These are phyloP conservation scores for Phaffomyces opuntiae DNA, from an alignment of 805 yeast species.

Conservation along the genomic window DNA sequence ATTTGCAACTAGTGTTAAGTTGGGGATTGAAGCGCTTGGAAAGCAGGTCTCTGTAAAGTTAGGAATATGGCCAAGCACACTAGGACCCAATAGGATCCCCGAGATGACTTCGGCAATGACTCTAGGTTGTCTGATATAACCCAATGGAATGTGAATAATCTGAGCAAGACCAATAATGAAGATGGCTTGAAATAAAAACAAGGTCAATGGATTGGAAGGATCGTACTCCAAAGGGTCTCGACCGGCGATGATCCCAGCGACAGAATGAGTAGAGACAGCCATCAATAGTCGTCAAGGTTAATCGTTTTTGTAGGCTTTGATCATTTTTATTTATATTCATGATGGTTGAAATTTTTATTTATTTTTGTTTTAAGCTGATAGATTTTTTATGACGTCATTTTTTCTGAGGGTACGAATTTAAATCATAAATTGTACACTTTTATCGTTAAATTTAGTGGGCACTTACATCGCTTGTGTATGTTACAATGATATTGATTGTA, in stretches of 20 bases:
- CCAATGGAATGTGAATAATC: conserved; percentile 51
- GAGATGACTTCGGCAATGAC: conserved; percentile 79
- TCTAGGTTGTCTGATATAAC: conserved; percentile 61
- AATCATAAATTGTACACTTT: no score
- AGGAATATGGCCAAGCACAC: conserved; percentile 68
- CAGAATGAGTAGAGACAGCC: conserved; percentile 28
- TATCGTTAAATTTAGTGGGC: no score
- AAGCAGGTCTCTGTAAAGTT: conserved; percentile 58
- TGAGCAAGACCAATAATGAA: conserved; percentile 56
- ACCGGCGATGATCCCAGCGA: conserved; percentile 70
- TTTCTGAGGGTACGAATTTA: no score
- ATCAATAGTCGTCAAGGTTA: background rate
- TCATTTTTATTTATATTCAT: no score
- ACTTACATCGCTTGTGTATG: no score
- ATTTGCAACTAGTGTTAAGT: conserved; percentile 62
- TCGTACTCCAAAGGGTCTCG: conserved; percentile 59
- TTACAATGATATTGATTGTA: no score
- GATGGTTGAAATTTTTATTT: no score
- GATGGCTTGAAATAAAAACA: conserved; percentile 65
- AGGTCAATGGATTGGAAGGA: conserved; percentile 52
- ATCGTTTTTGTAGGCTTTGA: no score
- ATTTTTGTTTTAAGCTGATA: no score
- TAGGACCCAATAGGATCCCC: conserved; percentile 70
- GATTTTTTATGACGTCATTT: no score
- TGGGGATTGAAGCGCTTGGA: conserved; percentile 55